These are phyloP conservation scores for Pichia sp. DNA, from an alignment of 1,139 yeast genomes.

Conservation along the genomic window DNA sequence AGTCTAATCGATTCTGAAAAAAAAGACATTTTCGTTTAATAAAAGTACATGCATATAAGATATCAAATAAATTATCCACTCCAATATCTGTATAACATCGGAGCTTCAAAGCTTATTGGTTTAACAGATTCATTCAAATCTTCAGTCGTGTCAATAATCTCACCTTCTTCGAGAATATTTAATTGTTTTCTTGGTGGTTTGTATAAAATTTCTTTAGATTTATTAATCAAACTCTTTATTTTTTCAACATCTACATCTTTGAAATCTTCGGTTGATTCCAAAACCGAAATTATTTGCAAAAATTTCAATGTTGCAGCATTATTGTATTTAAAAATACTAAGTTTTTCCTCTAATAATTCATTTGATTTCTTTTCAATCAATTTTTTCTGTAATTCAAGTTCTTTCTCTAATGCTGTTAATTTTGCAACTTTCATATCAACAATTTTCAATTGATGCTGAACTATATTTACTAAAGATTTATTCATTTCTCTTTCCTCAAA, in stretches of 20 bases:
- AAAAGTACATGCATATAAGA: too few relatives aligned
- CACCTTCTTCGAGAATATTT: slow-evolving; percentile 26
- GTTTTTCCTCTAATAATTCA: slow-evolving; percentile 70
- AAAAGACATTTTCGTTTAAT: too few relatives aligned
- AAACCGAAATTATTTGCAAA: slow-evolving; percentile 35
- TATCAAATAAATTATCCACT: slow-evolving; percentile 37
- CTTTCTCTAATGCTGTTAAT: slow-evolving; percentile 66
- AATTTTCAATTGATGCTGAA: slow-evolving; percentile 68
- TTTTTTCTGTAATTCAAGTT: slow-evolving; percentile 73
- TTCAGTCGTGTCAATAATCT: slow-evolving; percentile 13
- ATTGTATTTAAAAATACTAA: slow-evolving; percentile 63
- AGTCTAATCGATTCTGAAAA: too few relatives aligned
- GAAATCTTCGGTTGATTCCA: slow-evolving; percentile 25
- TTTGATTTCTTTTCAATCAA: slow-evolving; percentile 72
- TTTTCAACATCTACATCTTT: slow-evolving; percentile 14
- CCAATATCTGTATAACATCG: slow-evolving; percentile 87
- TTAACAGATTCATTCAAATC: slow-evolving; percentile 38
- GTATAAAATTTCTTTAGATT: slow-evolving; percentile 44
- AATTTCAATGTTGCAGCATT: slow-evolving; percentile 46
- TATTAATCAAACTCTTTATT: slow-evolving; percentile 34
- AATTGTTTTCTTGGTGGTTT: slow-evolving; percentile 43
- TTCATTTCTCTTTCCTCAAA: slow-evolving; percentile 79
- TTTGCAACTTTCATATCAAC: slow-evolving; percentile 71
- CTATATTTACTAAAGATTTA: slow-evolving; percentile 49
- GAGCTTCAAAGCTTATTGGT: slow-evolving; percentile 76